phyloP scores from a whole-genome alignment of 495 filamentous ascomycete species.

The Talaromyces liani region DNA sequence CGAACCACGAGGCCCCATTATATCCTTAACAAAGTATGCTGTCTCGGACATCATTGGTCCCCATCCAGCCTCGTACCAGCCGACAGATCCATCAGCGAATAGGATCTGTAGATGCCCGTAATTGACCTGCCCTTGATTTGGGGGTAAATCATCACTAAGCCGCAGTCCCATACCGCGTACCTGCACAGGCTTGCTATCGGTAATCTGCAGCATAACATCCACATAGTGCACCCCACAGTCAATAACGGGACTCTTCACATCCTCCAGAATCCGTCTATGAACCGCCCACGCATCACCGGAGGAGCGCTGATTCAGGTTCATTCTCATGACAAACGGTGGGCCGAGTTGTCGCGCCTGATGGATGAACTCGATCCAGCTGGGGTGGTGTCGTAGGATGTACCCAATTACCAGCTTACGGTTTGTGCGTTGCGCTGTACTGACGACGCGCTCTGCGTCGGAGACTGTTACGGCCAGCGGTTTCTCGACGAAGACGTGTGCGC shows the following conservation, averaged over 20 bases:
- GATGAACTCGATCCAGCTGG: conserved; percentile 15
- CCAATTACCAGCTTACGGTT: conserved; percentile 14
- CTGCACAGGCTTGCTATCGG: conserved; percentile 13
- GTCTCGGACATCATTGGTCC: conserved; percentile 15
- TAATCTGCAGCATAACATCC: conserved; percentile 15
- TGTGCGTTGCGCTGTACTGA: conserved; percentile 7
- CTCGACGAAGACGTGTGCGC: conserved; percentile 13
- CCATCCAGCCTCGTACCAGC: conserved; percentile 15
- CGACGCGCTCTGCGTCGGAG: conserved; percentile 10
- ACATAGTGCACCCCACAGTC: conserved; percentile 14
- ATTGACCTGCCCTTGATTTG: conserved; percentile 12
- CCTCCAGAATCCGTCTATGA: conserved; percentile 11
- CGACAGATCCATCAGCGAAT: conserved; percentile 13
- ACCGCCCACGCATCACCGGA: conserved; percentile 12
- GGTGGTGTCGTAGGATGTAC: conserved; percentile 13
- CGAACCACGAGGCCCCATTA: conserved; percentile 11
- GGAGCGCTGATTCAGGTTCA: conserved; percentile 14
- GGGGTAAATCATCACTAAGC: conserved; percentile 11
- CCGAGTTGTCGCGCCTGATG: conserved; percentile 12
- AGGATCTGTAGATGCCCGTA: conserved; percentile 14
- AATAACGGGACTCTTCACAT: conserved; percentile 12
- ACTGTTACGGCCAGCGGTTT: conserved; percentile 12
- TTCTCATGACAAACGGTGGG: conserved; percentile 13
- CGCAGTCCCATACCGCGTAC: conserved; percentile 13
- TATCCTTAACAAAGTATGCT: conserved; percentile 15